Percentiles rank a stretch among this genome's conserved stretches.
phyloP scores from a whole-genome alignment of 2,329 filamentous ascomycete species.

The Diaporthe citriasiana region DNA sequence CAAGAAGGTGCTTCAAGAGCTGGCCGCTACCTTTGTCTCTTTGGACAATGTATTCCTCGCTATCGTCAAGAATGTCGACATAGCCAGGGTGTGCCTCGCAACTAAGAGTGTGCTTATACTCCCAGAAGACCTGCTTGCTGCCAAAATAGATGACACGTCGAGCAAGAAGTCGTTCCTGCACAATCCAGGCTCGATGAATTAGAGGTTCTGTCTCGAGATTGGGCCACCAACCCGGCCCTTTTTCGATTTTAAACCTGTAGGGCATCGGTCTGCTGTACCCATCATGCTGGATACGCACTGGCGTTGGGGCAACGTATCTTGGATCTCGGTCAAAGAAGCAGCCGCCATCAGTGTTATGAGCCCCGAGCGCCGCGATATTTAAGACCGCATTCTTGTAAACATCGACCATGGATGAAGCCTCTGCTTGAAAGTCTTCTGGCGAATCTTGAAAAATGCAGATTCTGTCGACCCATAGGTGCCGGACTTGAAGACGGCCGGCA shows the following conservation, averaged over 20 bases:
- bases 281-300: neutral
- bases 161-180: neutral
- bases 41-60: neutral
- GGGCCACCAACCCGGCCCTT: neutral
- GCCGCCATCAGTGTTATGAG: neutral
- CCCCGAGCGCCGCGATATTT: neutral
- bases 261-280: neutral
- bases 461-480: neutral
- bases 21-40: neutral
- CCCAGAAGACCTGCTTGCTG: neutral
- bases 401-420: neutral
- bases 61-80: neutral
- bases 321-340: neutral
- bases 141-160: neutral
- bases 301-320: neutral
- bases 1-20: neutral
- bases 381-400: neutral
- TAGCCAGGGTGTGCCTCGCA: neutral
- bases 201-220: neutral
- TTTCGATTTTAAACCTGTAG: neutral
- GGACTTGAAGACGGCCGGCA: neutral
- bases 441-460: neutral
- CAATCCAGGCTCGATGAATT: neutral
- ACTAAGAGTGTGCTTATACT: neutral
- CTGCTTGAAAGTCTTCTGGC: neutral